Percentiles rank a stretch among this genome's conserved stretches.
Conservation (phyloP, 176 grass and related monocot species). For the Oryza australiensis region DNA sequence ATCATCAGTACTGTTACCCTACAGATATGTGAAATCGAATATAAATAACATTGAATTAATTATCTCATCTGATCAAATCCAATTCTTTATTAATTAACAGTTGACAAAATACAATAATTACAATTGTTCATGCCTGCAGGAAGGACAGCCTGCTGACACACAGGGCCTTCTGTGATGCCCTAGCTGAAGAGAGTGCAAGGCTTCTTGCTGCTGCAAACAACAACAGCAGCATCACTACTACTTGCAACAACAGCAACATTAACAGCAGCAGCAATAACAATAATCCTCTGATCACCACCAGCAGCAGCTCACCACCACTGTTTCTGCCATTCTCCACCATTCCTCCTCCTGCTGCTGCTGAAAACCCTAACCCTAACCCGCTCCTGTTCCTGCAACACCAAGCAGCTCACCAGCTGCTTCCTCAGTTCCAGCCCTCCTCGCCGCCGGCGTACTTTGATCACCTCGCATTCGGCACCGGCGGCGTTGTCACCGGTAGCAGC, state of each 20-base stretch:
- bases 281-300: slow-evolving; percentile 9
- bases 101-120: neutral
- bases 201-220: slow-evolving; percentile 53
- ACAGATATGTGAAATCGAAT: neutral
- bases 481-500: neutral
- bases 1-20: neutral
- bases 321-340: slow-evolving; percentile 54
- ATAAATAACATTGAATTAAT: neutral
- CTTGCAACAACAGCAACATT: slow-evolving; percentile 21
- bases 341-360: slow-evolving; percentile 18
- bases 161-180: slow-evolving; percentile 95
- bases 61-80: neutral
- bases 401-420: neutral
- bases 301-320: slow-evolving; percentile 40
- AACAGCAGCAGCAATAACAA: neutral
- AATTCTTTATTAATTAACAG: neutral
- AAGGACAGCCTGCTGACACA: slow-evolving; percentile 95
- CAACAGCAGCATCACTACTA: slow-evolving; percentile 9
- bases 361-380: slow-evolving; percentile 45
- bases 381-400: slow-evolving; percentile 45
- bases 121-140: slow-evolving; percentile 49
- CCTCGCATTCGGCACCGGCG: slow-evolving; percentile 8
- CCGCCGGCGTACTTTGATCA: slow-evolving; percentile 31
- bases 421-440: slow-evolving; percentile 32
- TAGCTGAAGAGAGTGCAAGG: slow-evolving; percentile 96